A percentile compares a stretch with the other conserved stretches of the same genome.
phyloP scores from a whole-genome alignment of 1,139 yeast species.

The Petasospora rhodanensis region DNA sequence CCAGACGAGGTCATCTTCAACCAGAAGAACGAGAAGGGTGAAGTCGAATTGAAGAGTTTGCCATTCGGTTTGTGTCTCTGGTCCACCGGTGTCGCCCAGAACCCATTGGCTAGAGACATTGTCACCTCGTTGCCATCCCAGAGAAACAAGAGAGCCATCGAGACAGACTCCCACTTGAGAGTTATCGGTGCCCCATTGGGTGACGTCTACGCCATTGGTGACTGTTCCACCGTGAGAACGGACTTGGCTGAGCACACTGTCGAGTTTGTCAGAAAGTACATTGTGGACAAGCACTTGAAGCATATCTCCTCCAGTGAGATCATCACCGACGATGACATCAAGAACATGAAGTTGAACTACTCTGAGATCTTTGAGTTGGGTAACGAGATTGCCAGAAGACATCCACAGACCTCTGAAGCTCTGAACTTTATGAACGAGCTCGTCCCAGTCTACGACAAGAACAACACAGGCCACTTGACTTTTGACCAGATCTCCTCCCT shows the following conservation, averaged over 20 bases:
- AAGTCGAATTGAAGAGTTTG: constrained; percentile 39
- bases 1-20: constrained; percentile 51
- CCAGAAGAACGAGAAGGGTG: constrained; percentile 41
- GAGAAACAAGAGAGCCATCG: constrained; percentile 55
- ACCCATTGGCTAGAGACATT: constrained; percentile 49
- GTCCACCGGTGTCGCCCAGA: constrained; percentile 66
- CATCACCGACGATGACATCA: constrained; percentile 40
- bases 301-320: constrained; percentile 30
- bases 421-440: constrained; percentile 44
- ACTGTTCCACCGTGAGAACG: constrained; percentile 58
- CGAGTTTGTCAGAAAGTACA: constrained; percentile 38
- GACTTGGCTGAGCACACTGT: constrained; percentile 51
- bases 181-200: constrained; percentile 58
- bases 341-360: constrained; percentile 39
- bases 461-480: constrained; percentile 42
- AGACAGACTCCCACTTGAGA: constrained; percentile 61
- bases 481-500: constrained; percentile 45
- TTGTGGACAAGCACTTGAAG: constrained; percentile 36
- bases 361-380: constrained; percentile 44
- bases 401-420: constrained; percentile 58
- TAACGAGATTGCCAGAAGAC: constrained; percentile 40
- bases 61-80: constrained; percentile 61
- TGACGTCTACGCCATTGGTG: constrained; percentile 65
- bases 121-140: constrained; percentile 42
- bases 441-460: constrained; percentile 45